Conservation (phyloP, 2,329 filamentous ascomycete species). For the Talaromyces albobiverticillius region DNA sequence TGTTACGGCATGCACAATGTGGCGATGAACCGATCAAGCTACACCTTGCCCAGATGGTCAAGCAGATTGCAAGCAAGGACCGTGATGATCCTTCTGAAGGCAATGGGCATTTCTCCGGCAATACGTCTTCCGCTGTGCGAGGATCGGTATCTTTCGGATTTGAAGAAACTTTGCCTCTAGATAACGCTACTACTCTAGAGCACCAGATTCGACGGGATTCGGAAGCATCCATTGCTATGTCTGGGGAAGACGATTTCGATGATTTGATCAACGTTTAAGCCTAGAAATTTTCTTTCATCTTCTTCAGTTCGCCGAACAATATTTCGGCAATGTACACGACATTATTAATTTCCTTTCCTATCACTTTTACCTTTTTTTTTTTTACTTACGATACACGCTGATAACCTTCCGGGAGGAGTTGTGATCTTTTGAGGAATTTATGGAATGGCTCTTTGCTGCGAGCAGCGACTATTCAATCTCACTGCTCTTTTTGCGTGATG, state of each 20-base stretch:
- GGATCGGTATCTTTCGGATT: slow-evolving; percentile 30
- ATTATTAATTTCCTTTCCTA: background rate
- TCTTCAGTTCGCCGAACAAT: background rate
- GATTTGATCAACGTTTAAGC: slow-evolving; percentile 32
- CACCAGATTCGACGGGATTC: slow-evolving; percentile 30
- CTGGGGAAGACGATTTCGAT: slow-evolving; percentile 30
- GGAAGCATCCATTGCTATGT: slow-evolving; percentile 27
- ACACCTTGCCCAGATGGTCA: slow-evolving; percentile 37
- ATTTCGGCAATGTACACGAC: background rate
- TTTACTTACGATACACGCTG: background rate
- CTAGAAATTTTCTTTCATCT: background rate
- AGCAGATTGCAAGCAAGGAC: slow-evolving; percentile 32
- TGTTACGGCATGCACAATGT: slow-evolving; percentile 39
- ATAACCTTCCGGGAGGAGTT: background rate
- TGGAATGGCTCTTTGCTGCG: background rate
- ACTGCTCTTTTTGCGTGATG: background rate
- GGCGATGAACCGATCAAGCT: slow-evolving; percentile 36
- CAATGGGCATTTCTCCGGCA: background rate
- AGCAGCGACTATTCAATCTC: background rate
- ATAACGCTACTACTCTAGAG: slow-evolving; percentile 23
- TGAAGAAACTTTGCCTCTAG: slow-evolving; percentile 29
- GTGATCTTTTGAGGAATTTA: background rate
- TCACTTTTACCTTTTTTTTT: too few relatives aligned
- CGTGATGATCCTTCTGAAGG: slow-evolving; percentile 13
- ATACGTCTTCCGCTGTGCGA: slow-evolving; percentile 2